Conservation (phyloP, 345 rosid genomes). For the Melastoma malabathricum region DNA sequence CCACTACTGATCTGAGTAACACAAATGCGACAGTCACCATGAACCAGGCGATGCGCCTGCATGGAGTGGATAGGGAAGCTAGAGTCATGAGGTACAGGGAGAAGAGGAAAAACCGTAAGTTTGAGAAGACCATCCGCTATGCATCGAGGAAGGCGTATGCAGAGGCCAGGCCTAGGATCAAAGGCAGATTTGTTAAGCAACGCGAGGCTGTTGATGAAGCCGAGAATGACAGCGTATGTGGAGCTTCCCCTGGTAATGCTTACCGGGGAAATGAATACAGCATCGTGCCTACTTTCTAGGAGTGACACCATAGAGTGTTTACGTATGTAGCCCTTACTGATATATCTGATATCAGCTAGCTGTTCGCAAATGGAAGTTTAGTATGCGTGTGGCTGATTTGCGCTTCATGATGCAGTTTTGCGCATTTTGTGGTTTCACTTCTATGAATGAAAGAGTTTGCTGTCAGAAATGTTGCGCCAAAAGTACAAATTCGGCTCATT, state of each 20-base stretch:
- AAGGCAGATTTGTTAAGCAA: slow-evolving; percentile 30
- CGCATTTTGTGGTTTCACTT: too few relatives aligned
- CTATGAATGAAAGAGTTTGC: too few relatives aligned
- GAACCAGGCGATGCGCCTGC: slow-evolving; percentile 6
- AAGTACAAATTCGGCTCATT: too few relatives aligned
- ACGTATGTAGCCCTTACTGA: too few relatives aligned
- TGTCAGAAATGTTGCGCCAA: too few relatives aligned
- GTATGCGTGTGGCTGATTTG: too few relatives aligned
- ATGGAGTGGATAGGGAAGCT: slow-evolving; percentile 22
- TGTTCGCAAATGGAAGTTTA: too few relatives aligned
- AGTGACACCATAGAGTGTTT: too few relatives aligned
- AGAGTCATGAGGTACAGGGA: slow-evolving; percentile 31
- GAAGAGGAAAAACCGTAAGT: slow-evolving; percentile 31
- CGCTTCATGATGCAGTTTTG: too few relatives aligned
- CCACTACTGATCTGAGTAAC: background rate
- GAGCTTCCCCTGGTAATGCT: slow-evolving; percentile 1
- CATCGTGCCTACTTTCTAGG: slow-evolving; percentile 23
- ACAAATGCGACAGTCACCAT: background rate
- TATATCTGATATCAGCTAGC: too few relatives aligned
- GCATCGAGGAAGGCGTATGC: slow-evolving; percentile 43
- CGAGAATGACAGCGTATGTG: slow-evolving; percentile 7
- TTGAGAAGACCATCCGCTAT: slow-evolving; percentile 32
- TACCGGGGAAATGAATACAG: slow-evolving; percentile 17
- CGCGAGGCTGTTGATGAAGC: slow-evolving; percentile 4
- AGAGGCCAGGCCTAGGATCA: slow-evolving; percentile 32